These are phyloP conservation scores for Cytospora mali DNA, from an alignment of 2,329 filamentous ascomycete genomes.

Conservation along the genomic window DNA sequence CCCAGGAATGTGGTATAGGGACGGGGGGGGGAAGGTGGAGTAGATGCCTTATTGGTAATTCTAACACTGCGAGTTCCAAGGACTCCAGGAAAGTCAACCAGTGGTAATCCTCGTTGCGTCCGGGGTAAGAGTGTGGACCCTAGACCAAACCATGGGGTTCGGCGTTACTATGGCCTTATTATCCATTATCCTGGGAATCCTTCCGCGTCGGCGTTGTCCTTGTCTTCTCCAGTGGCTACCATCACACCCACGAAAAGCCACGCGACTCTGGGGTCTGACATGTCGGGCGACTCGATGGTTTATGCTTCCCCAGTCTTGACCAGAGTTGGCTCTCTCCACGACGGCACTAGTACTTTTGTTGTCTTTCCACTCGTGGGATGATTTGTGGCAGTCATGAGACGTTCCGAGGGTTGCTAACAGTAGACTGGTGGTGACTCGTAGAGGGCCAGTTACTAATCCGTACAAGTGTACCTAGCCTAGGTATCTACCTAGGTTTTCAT, in stretches of 20 bases:
- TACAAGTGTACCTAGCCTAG: neutral
- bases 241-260: constrained; percentile 10
- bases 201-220: neutral
- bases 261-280: constrained; percentile 3
- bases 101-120: neutral
- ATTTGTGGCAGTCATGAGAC: neutral
- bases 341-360: constrained; percentile 4
- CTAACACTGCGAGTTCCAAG: constrained; percentile 4
- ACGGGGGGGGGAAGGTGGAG: neutral
- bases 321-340: neutral
- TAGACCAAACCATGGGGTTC: constrained; percentile 14
- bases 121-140: constrained; percentile 7
- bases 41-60: neutral
- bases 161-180: constrained; percentile 23
- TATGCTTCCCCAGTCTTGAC: constrained; percentile 7
- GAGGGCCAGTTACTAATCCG: neutral
- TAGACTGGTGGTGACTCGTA: neutral
- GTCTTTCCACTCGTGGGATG: neutral
- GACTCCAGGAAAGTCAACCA: constrained; percentile 9
- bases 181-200: constrained; percentile 1
- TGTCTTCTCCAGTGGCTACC: neutral
- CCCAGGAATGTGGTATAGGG: constrained; percentile 15
- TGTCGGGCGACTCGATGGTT: constrained; percentile 12
- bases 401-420: too few species aligned
- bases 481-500: neutral